Evolutionary conservation across 2,329 filamentous ascomycete species (phyloP), one percentile per base, ranked within the genome.

Genomic region (Macrophomina phaseolina): DNA sequence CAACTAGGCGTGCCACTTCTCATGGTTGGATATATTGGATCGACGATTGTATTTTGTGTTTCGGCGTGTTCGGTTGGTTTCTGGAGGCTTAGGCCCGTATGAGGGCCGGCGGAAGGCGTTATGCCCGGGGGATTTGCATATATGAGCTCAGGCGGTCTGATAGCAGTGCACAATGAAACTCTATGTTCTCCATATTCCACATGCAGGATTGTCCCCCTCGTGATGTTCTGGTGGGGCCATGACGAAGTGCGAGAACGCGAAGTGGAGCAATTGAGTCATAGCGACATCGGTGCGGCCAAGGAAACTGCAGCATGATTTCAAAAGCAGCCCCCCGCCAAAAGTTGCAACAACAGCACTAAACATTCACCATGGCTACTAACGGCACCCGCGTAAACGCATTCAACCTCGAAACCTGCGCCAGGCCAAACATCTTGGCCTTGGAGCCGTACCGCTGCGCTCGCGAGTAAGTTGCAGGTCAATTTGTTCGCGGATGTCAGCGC

Each of bases 371-470:
- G 58, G 5, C 65, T 18, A 8, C 64, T 11, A 66, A 61, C 64
- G 64, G 46, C 53, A 60, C 38, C 23, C 64, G 53, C 36, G 68
- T 69, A 52, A 68, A 70, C 48, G 73, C 78, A 2, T 86, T 86
- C 72, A 77, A 85, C 71, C 74, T 86, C 60, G 74, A 78, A 40
- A 83, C 75, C 70, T 86, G 84, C 71, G 83, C 83, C 38, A 76
- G 84, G 70, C 81, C 82, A 16, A 85, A 85, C 53, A 85, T 86
- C 55, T 74, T 86, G 52, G 81, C 81, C 67, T 77, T 86, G 68
- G 79, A 85, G 76, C 84, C 84, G 30, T 86, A 85, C 69, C 77
- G 84, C 70, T 85, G 84, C 73, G 84, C 84, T 52, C 78, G 84
- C 78, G 84, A 85, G 83, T 85, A 78, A 71, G 82, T 76, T 67